phyloP scores from a whole-genome alignment of 495 filamentous ascomycete genomes.

The Aspergillus campestris region DNA sequence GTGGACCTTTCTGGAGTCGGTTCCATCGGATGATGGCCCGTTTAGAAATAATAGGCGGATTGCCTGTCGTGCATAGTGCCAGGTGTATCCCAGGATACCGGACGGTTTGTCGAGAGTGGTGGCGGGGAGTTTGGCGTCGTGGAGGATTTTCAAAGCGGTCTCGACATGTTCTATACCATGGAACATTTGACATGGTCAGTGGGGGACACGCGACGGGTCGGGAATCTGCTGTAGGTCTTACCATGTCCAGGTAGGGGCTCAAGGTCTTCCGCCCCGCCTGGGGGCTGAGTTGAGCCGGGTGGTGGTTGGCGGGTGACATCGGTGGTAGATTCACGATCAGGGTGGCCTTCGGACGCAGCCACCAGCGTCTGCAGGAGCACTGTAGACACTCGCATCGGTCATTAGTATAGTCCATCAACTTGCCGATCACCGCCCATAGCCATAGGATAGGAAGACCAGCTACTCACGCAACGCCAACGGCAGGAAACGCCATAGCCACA shows the following conservation, averaged over 20 bases:
- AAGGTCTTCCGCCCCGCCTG: constrained; percentile 8
- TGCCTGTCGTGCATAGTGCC: constrained; percentile 40
- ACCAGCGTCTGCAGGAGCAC: constrained; percentile 31
- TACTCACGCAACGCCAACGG: constrained; percentile 35
- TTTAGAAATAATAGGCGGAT: constrained; percentile 47
- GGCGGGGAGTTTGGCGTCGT: constrained; percentile 20
- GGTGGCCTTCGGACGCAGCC: constrained; percentile 17
- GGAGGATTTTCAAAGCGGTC: constrained; percentile 27
- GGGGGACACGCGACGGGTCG: constrained; percentile 4
- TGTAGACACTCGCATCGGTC: constrained; percentile 3
- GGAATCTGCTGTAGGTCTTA: constrained; percentile 11
- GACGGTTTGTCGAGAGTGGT: constrained; percentile 27
- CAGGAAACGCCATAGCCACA: constrained; percentile 26
- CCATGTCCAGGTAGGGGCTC: constrained; percentile 22
- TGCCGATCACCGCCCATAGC: constrained; percentile 24
- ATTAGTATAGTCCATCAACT: constrained; percentile 11
- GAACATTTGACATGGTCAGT: neutral
- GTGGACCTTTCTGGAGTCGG: constrained; percentile 19
- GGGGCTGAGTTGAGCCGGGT: constrained; percentile 10
- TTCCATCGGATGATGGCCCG: constrained; percentile 23
- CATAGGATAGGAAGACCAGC: constrained; percentile 21
- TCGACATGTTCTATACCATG: constrained; percentile 26
- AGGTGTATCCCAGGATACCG: constrained; percentile 37
- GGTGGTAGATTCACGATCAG: constrained; percentile 11
- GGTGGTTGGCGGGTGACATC: constrained; percentile 13